Base-by-base conservation (phyloP, 345 rosid genomes). In the Boechera divaricarpa region DNA sequence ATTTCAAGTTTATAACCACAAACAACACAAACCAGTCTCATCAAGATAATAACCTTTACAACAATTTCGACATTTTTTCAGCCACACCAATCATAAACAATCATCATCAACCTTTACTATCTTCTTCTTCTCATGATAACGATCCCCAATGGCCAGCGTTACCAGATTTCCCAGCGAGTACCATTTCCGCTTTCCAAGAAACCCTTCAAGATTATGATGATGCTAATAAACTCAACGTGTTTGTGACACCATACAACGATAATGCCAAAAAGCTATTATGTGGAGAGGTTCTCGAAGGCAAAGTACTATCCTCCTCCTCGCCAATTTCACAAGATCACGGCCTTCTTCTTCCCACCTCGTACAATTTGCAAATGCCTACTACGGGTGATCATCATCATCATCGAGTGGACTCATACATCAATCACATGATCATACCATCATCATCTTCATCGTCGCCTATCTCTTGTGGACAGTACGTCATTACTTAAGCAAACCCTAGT, bases 401-500 rank as follows among this genome's bases (percentile, higher is more conserved):
- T 54, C 90, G 79, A 61, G 76, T 83, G 81, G 93, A 85, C 35
- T 72, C 81, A 72, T 86, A 80, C 80, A 82, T 85, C 58, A 88
- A 91, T 74, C 83, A 86, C 58, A 86, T 89, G 84, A 77, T 86
- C 71, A 78, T 86, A 70, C 85, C 88, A 69, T 82, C 83, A 36
- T 81, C 89, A 6, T 81, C 85, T 5, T 79, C 84, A 15, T 53
- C 74, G 42, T 69, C 88, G 32, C 77, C 87, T 67, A 73, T 79
- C 42, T 78, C 89, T 69, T 72, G 77, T 70, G 77, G 81, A 6
- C 87, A 85, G 69, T 86, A 79, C 69, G 79, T 78, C 63, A 66
- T 60, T 18, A 78, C 60, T 63, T 55, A 70, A 76, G 71, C 82
- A 77, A 87, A 87, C 92, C 91, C 91, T 82, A 85, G 70, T 75